Base-by-base conservation (phyloP, 1,139 yeast genomes). In the Pichia sp. region DNA sequence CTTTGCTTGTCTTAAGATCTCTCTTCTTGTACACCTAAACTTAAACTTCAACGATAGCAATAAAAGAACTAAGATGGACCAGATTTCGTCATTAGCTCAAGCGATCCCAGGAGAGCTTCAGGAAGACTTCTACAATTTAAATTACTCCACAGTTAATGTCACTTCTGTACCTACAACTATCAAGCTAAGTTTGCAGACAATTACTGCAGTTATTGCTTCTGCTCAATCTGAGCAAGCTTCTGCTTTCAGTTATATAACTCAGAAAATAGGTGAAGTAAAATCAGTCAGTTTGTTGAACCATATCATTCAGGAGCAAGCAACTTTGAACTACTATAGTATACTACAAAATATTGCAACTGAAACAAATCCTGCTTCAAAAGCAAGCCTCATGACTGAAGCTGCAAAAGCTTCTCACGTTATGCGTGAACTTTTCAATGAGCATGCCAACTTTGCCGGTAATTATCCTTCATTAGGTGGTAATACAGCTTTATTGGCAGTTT, bases 401-500 rank as follows among this genome's bases (percentile, higher is more conserved):
- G 59, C 56, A 14, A 49, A 55, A 14, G 69, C 72, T 1, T 57
- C 67, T 6, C 50, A 54, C 14, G 58, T 62, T 14, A 55, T 68
- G 45, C 35, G 33, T 2, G 35, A 41, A 7, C 38, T 50, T 14
- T 48, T 48, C 34, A 60, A 58, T 9, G 54, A 58, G 28, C 56
- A 57, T 39, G 46, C 60, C 36, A 56, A 46, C 41, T 66, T 39
- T 23, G 69, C 70, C 46, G 74, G 73, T 5, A 62, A 67, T 54
- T 44, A 51, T 3, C 77, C 77, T 0, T 56, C 61, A 18, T 48
- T 52, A 5, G 68, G 67, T 2, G 77, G 75, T 14, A 79, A 79
- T 51, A 44, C 67, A 17, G 75, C 76, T 0, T 69, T 76, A 49
- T 53, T 72, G 3, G 67, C 68, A 6, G 60, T 77, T 1, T 75